These are phyloP conservation scores for Solanum chaucha DNA, from an alignment of 257 asterid genomes.

Conservation along the genomic window DNA sequence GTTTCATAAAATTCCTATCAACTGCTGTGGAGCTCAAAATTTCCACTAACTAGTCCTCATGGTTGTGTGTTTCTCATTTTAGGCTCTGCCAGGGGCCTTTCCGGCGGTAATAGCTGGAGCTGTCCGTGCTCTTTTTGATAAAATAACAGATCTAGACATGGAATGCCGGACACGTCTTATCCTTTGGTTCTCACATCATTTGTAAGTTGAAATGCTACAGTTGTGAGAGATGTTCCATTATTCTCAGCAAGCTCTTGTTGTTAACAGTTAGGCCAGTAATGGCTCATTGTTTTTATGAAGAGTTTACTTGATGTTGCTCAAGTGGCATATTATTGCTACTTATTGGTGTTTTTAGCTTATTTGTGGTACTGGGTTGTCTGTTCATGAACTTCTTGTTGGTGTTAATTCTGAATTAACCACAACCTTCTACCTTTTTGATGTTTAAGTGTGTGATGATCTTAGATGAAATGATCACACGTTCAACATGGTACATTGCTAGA, in stretches of 20 bases:
- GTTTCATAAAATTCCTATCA: neutral
- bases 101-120: slow-evolving; percentile 99
- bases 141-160: slow-evolving; percentile 89
- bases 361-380: neutral
- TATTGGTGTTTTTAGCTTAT: neutral
- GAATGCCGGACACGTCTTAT: slow-evolving; percentile 91
- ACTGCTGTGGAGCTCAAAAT: neutral
- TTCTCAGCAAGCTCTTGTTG: neutral
- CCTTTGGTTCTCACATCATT: slow-evolving; percentile 99
- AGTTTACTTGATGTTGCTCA: neutral
- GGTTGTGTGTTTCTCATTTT: slow-evolving; percentile 2
- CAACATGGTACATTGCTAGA: neutral
- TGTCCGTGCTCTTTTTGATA: slow-evolving; percentile 91
- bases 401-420: neutral
- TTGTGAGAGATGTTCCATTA: neutral
- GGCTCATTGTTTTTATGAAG: neutral
- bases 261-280: neutral
- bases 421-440: neutral
- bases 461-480: neutral
- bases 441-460: neutral
- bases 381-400: neutral
- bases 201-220: slow-evolving; percentile 42
- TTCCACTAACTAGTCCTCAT: neutral
- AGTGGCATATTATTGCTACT: neutral
- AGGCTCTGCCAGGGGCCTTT: slow-evolving; percentile 99